Percentiles rank a stretch among this genome's conserved stretches.
Evolutionary conservation across 2,329 filamentous ascomycete genomes (phyloP).

Genomic region (Onygenales sp.): DNA sequence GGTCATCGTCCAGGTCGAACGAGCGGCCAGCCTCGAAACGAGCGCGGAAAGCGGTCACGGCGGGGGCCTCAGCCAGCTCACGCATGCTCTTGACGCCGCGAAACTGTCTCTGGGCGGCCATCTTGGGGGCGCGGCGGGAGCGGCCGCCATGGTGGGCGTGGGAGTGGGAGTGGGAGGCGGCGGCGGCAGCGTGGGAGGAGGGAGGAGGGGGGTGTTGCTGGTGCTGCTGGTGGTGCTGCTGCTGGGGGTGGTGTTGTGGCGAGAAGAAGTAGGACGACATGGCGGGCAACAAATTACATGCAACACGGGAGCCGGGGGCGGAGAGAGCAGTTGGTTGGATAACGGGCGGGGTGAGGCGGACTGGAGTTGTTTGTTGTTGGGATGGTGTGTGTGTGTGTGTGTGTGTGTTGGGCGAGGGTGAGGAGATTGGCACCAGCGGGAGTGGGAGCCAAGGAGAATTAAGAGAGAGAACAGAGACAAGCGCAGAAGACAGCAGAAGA

Average conservation of each 20-base stretch:
- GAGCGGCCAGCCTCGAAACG: constrained; percentile 87
- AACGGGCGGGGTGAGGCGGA: background rate
- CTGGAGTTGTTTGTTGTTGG: too few relatives aligned
- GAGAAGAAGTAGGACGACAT: constrained; percentile 40
- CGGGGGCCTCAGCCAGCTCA: constrained; percentile 69
- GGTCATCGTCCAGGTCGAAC: constrained; percentile 91
- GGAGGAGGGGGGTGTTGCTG: constrained; percentile 29
- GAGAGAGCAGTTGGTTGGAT: background rate
- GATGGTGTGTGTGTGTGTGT: too few relatives aligned
- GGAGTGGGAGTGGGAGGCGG: constrained; percentile 44
- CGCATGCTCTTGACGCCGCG: constrained; percentile 78
- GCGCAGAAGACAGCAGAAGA: constrained; percentile 12
- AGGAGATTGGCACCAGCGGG: too few relatives aligned
- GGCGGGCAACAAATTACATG: constrained; percentile 9
- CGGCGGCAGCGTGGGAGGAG: constrained; percentile 42
- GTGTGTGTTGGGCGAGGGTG: too few relatives aligned
- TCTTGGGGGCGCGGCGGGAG: constrained; percentile 71
- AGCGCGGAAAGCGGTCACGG: constrained; percentile 67
- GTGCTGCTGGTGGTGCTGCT: constrained; percentile 31
- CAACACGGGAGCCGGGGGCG: constrained; percentile 2
- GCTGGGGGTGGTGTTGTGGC: constrained; percentile 32
- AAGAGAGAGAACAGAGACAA: constrained; percentile 11
- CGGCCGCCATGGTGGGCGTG: constrained; percentile 68
- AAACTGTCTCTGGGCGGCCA: constrained; percentile 77
- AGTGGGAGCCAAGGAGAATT: constrained; percentile 15